Evolutionary conservation across 108 stramenopile species (phyloP), one percentile per base, ranked within the genome.

Genomic region (Cyclostephanos tholiformis): DNA sequence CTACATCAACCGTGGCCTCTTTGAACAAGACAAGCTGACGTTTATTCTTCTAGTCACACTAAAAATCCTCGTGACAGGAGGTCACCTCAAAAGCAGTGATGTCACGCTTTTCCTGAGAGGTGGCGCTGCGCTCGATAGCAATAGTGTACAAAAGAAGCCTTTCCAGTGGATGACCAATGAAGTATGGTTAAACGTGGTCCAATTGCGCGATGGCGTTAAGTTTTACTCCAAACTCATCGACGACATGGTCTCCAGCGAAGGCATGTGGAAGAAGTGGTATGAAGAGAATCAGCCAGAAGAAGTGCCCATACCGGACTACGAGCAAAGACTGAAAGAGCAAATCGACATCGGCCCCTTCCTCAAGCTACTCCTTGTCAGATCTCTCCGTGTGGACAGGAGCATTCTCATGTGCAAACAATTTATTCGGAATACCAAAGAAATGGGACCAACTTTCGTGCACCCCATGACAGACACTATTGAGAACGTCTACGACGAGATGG

Each of bases 401-500:
- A 90, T 95, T 71, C 87, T 92, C 27, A 89, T 83, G 76, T 86
- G 91, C 65, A 92, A 93, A 74, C 87, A 94, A 48, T 97, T 95
- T 66, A 76, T 97, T 26, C 86, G 87, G 46, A 69, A 75, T 44
- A 91, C 88, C 17, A 84, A 86, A 53, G 83, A 91, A 60, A 92
- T 97, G 93, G 96, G 96, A 19, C 79, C 91, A 13, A 56, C 75
- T 9, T 97, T 86, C 67, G 94, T 96, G 17, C 95, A 97, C 67
- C 96, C 96, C 20, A 93, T 97, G 1, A 96, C 95, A 16, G 96
- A 97, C 68, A 97, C 93, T 19, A 92, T 96, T 58, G 95, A 96
- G 67, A 82, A 71, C 83, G 90, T 93, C 27, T 96, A 90, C 76
- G 84, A 91, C 52, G 90, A 84, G 43, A 94, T 93, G 93, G 66